A percentile compares a stretch with the other conserved stretches of the same genome.
phyloP scores from a whole-genome alignment of 176 grass and related monocot genomes.

The Bromus sterilis region DNA sequence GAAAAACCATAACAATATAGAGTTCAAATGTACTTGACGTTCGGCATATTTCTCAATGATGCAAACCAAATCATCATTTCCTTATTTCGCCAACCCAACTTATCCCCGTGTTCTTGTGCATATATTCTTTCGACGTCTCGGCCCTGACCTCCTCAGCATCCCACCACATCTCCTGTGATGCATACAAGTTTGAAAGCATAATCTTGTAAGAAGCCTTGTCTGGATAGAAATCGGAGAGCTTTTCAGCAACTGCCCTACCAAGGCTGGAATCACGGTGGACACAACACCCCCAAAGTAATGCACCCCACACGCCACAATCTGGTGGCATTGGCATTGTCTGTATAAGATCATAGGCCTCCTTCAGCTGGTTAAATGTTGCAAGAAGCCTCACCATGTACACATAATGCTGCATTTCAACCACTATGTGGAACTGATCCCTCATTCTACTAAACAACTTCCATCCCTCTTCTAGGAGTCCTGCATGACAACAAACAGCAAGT shows the following conservation, averaged over 20 bases:
- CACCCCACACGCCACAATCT: slow-evolving; percentile 66
- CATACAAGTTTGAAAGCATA: slow-evolving; percentile 71
- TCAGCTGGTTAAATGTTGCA: slow-evolving; percentile 41
- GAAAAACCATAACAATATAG: not conserved
- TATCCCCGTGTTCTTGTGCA: slow-evolving; percentile 35
- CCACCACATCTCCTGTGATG: slow-evolving; percentile 59
- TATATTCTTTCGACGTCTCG: slow-evolving; percentile 15
- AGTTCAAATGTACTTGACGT: slow-evolving; percentile 3
- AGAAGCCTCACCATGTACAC: slow-evolving; percentile 75
- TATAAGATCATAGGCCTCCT: slow-evolving; percentile 66
- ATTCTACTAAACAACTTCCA: slow-evolving; percentile 59
- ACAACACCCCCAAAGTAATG: slow-evolving; percentile 68
- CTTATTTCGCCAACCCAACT: slow-evolving; percentile 36
- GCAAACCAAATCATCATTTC: slow-evolving; percentile 4
- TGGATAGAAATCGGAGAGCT: slow-evolving; percentile 40
- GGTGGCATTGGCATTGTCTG: slow-evolving; percentile 33
- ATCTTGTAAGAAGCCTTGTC: slow-evolving; percentile 59
- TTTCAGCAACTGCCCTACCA: slow-evolving; percentile 43
- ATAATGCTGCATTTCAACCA: slow-evolving; percentile 49
- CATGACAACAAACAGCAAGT: slow-evolving; percentile 58
- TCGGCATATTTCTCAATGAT: not conserved
- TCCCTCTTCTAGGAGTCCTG: slow-evolving; percentile 45
- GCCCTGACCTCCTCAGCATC: slow-evolving; percentile 42
- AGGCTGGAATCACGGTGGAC: slow-evolving; percentile 47
- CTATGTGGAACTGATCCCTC: slow-evolving; percentile 45